A percentile compares a stretch with the other conserved stretches of the same genome.
phyloP scores from a whole-genome alignment of 2,329 filamentous ascomycete species.

The Lasiodiplodia hormozganensis region DNA sequence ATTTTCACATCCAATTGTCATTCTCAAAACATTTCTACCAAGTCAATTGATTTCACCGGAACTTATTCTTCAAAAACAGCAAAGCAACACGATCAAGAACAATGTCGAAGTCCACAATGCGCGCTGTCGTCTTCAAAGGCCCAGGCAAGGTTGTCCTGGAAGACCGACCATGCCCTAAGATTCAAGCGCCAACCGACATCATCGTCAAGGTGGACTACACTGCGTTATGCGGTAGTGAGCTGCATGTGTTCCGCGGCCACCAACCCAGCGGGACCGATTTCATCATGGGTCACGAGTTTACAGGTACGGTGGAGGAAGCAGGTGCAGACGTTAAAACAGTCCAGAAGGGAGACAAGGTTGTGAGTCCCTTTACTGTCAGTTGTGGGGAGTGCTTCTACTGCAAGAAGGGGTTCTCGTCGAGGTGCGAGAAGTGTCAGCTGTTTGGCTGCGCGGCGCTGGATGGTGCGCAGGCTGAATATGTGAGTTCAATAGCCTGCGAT shows the following conservation, averaged over 20 bases:
- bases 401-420: slow-evolving; percentile 74
- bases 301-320: slow-evolving; percentile 72
- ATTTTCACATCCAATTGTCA: not conserved
- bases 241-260: slow-evolving; percentile 86
- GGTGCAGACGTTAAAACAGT: slow-evolving; percentile 73
- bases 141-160: slow-evolving; percentile 77
- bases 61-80: not conserved
- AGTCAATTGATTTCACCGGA: not conserved
- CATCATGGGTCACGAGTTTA: slow-evolving; percentile 86
- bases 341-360: slow-evolving; percentile 76
- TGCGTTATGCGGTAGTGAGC: slow-evolving; percentile 86
- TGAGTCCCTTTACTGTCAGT: slow-evolving; percentile 76
- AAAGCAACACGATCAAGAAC: not conserved
- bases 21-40: not conserved
- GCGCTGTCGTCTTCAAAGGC: slow-evolving; percentile 86
- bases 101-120: slow-evolving; percentile 66
- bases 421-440: slow-evolving; percentile 73
- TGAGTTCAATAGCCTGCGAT: slow-evolving; percentile 37
- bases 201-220: slow-evolving; percentile 84
- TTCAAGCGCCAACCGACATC: slow-evolving; percentile 75
- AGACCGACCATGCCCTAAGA: slow-evolving; percentile 77
- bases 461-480: slow-evolving; percentile 82
- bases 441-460: slow-evolving; percentile 75
- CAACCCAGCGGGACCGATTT: slow-evolving; percentile 71
- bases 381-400: slow-evolving; percentile 83